Conservation (phyloP, 1,284 basidiomycete genomes). For the Pseudozyma hubeiensis region DNA sequence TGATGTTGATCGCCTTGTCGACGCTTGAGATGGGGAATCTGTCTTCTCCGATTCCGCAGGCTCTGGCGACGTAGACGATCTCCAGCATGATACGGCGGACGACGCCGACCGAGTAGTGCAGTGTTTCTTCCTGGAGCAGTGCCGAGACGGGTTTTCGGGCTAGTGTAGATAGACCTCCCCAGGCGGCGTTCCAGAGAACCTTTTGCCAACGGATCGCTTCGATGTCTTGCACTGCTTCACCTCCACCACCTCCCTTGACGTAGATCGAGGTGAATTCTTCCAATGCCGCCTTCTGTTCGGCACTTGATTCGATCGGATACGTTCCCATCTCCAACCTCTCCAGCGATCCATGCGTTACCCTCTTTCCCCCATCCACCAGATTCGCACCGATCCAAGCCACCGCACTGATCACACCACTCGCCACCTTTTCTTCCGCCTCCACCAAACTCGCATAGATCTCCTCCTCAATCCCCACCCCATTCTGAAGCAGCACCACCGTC, state of each 20-base stretch:
- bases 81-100: conserved; percentile 70
- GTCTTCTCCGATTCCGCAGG: conserved; percentile 55
- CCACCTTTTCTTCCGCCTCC: conserved; percentile 29
- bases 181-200: conserved; percentile 63
- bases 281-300: conserved; percentile 57
- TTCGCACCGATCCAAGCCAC: conserved; percentile 71
- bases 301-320: conserved; percentile 32
- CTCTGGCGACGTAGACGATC: conserved; percentile 69
- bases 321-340: conserved; percentile 69
- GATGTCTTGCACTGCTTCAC: conserved; percentile 70
- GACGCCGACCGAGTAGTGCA: conserved; percentile 68
- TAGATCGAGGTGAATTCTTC: conserved; percentile 68
- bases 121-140: conserved; percentile 64
- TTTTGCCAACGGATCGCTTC: conserved; percentile 72
- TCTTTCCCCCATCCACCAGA: conserved; percentile 45
- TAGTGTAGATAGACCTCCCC: conserved; percentile 69
- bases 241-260: conserved; percentile 68
- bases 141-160: conserved; percentile 70
- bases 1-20: conserved; percentile 53
- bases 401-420: conserved; percentile 63
- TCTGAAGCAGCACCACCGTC: conserved; percentile 79
- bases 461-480: conserved; percentile 80
- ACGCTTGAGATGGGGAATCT: conserved; percentile 47
- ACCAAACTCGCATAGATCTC: conserved; percentile 76
- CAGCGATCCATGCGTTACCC: conserved; percentile 51